Evolutionary conservation across 2,329 filamentous ascomycete species (phyloP).

Genomic region (Phialocephala subalpina): DNA sequence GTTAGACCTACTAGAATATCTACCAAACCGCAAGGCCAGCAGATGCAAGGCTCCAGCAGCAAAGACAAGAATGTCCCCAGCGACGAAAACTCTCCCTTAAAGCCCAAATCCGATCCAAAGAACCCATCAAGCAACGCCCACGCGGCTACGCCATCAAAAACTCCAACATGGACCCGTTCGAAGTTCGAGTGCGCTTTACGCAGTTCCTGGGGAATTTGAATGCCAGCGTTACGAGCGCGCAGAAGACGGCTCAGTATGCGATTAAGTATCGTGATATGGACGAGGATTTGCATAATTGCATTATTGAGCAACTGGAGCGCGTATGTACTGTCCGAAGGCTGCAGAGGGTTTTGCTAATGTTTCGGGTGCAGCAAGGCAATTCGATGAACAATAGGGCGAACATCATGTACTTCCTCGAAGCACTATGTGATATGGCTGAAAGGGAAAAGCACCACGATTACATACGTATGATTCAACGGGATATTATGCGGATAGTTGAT

Average conservation of each 20-base stretch:
- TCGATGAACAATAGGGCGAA: constrained; percentile 98
- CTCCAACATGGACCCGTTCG: constrained; percentile 75
- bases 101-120: neutral
- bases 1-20: neutral
- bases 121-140: neutral
- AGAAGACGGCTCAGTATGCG: constrained; percentile 94
- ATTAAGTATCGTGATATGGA: constrained; percentile 94
- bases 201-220: constrained; percentile 88
- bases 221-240: constrained; percentile 85
- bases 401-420: constrained; percentile 99
- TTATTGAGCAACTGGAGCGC: constrained; percentile 91
- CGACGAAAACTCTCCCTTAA: neutral
- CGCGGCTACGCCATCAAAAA: constrained; percentile 1
- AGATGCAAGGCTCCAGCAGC: neutral
- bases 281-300: constrained; percentile 97
- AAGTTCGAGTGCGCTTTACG: constrained; percentile 98
- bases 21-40: neutral
- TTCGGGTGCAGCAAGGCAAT: constrained; percentile 59
- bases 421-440: constrained; percentile 75
- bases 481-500: constrained; percentile 91
- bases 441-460: constrained; percentile 80
- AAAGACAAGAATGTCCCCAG: too few relatives aligned
- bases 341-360: neutral
- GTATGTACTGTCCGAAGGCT: constrained; percentile 51
- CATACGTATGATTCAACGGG: constrained; percentile 92